Percentiles rank a stretch among this genome's conserved stretches.
These are phyloP conservation scores for Lentinus tigrinus DNA, from an alignment of 768 basidiomycete genomes.

Conservation along the genomic window DNA sequence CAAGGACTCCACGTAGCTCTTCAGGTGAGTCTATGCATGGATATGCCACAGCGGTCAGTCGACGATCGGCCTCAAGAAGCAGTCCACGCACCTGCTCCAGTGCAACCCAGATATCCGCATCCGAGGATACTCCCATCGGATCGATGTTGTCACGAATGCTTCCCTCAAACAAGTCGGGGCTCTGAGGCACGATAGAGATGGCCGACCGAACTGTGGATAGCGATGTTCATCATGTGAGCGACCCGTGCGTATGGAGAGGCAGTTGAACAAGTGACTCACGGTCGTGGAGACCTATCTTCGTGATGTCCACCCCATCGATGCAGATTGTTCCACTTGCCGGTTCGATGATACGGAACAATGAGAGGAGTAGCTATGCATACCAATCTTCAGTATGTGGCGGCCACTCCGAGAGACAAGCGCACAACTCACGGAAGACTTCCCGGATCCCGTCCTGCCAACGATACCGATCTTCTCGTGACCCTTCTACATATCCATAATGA, in stretches of 20 bases:
- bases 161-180: slow-evolving; percentile 44
- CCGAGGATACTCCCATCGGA: slow-evolving; percentile 70
- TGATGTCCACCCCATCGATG: slow-evolving; percentile 77
- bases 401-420: neutral
- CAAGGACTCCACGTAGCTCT: slow-evolving; percentile 63
- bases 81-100: slow-evolving; percentile 57
- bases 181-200: slow-evolving; percentile 87
- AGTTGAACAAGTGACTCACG: slow-evolving; percentile 37
- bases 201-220: slow-evolving; percentile 58
- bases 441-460: slow-evolving; percentile 78
- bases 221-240: neutral
- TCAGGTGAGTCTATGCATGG: slow-evolving; percentile 64
- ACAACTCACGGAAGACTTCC: slow-evolving; percentile 68
- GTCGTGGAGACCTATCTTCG: slow-evolving; percentile 72
- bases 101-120: slow-evolving; percentile 86
- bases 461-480: slow-evolving; percentile 85
- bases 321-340: slow-evolving; percentile 62
- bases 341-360: slow-evolving; percentile 78
- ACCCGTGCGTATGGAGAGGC: neutral
- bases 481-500: neutral
- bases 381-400: neutral
- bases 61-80: neutral
- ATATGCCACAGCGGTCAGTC: neutral
- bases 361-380: slow-evolving; percentile 51
- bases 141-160: slow-evolving; percentile 87